Conservation (phyloP, 805 yeast genomes). For the Cephaloascus albidus region DNA sequence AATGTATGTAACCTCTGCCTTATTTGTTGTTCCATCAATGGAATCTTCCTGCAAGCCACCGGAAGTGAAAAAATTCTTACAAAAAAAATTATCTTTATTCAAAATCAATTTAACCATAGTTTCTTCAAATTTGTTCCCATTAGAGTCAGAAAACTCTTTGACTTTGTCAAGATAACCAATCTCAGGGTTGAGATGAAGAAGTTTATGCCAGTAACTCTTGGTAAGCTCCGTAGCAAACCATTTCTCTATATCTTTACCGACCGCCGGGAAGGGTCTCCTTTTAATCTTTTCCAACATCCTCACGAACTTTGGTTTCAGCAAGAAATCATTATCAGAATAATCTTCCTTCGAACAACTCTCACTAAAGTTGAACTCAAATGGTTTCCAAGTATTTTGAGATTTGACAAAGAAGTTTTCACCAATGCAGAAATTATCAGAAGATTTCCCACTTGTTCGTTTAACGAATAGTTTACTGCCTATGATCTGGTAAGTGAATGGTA, state of each 20-base stretch:
- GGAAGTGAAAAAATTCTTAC: no score
- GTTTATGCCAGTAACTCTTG: not conserved
- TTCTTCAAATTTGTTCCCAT: not conserved
- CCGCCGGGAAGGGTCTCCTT: not conserved
- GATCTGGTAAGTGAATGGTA: not conserved
- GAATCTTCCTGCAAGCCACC: no score
- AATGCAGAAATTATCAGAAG: not conserved
- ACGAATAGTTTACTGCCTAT: not conserved
- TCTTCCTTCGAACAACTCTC: not conserved
- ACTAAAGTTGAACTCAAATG: not conserved
- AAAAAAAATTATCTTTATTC: no score
- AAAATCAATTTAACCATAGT: no score
- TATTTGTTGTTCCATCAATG: no score
- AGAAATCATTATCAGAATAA: no score
- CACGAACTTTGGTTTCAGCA: not conserved
- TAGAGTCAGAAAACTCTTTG: not conserved
- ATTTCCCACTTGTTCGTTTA: not conserved
- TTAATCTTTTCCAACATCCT: not conserved
- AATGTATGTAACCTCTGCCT: not conserved
- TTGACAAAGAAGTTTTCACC: not conserved
- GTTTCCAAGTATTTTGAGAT: not conserved
- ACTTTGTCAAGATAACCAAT: not conserved
- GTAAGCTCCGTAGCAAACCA: not conserved
- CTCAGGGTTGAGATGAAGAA: not conserved
- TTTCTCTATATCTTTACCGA: not conserved